phyloP scores from a whole-genome alignment of 75 land plant genomes.

The Pinus tabuliformis region DNA sequence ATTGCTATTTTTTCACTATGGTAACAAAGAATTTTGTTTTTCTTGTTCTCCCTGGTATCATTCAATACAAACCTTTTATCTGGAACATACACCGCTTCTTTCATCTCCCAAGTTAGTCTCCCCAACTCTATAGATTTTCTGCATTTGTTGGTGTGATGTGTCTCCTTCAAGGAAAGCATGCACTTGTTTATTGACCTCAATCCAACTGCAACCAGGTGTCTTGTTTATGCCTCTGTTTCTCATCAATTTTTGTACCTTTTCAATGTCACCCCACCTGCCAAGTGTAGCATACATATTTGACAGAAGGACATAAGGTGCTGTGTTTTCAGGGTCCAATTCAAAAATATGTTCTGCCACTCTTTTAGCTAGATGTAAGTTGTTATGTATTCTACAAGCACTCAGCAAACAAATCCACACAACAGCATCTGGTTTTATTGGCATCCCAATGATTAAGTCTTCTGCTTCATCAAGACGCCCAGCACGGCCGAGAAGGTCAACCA shows the following conservation, averaged over 20 bases:
- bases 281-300: conserved; percentile 49
- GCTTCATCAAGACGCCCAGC: conserved; percentile 43
- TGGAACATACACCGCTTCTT: not conserved
- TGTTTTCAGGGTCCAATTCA: conserved; percentile 44
- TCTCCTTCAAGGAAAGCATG: conserved; percentile 23
- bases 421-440: conserved; percentile 39
- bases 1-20: not conserved
- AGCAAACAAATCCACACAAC: conserved; percentile 42
- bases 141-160: conserved; percentile 15
- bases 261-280: conserved; percentile 42
- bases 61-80: not conserved
- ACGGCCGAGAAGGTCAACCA: conserved; percentile 53
- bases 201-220: conserved; percentile 30
- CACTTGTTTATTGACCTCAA: conserved; percentile 19
- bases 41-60: not conserved
- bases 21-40: not conserved
- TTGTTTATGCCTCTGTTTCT: conserved; percentile 28
- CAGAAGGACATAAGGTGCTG: conserved; percentile 59
- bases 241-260: conserved; percentile 25
- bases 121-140: not conserved
- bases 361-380: conserved; percentile 33
- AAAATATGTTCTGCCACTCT: conserved; percentile 36
- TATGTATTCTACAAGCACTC: conserved; percentile 27
- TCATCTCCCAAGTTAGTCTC: not conserved
- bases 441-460: conserved; percentile 26